A percentile compares a stretch with the other conserved stretches of the same genome.
phyloP scores from a whole-genome alignment of 139 green algal genomes.

The Pseudopediastrum boryanum region DNA sequence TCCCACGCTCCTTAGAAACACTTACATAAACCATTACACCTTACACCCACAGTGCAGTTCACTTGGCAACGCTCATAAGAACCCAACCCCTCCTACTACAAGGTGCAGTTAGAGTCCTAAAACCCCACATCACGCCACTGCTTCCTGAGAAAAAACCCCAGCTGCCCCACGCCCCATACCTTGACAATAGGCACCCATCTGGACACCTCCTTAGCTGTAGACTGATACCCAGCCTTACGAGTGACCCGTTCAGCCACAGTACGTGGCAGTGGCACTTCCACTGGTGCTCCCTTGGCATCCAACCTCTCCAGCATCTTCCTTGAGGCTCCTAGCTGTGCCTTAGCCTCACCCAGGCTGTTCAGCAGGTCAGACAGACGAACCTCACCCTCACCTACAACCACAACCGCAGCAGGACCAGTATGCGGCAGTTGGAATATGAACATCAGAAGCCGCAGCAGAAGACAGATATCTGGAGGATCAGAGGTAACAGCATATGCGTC shows the following conservation, averaged over 20 bases:
- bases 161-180: conserved; percentile 52
- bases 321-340: conserved; percentile 51
- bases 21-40: too few relatives aligned
- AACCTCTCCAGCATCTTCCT: conserved; percentile 76
- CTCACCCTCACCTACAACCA: conserved; percentile 36
- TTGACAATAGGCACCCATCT: conserved; percentile 95
- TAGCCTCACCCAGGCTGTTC: conserved; percentile 46
- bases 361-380: conserved; percentile 82
- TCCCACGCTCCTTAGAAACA: too few relatives aligned
- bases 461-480: too few relatives aligned
- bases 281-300: conserved; percentile 40
- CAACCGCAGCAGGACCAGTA: too few relatives aligned
- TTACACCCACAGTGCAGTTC: too few relatives aligned
- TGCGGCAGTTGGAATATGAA: too few relatives aligned
- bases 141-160: not conserved
- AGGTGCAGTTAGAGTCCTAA: too few relatives aligned
- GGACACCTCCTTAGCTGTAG: conserved; percentile 76
- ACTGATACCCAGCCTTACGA: conserved; percentile 89
- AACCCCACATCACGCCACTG: too few relatives aligned
- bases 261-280: conserved; percentile 68
- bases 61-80: too few relatives aligned
- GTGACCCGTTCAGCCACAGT: conserved; percentile 69
- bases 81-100: too few relatives aligned
- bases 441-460: too few relatives aligned
- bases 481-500: too few relatives aligned